Base-by-base conservation (phyloP, 805 yeast species). In the Lipomyces chichibuensis region DNA sequence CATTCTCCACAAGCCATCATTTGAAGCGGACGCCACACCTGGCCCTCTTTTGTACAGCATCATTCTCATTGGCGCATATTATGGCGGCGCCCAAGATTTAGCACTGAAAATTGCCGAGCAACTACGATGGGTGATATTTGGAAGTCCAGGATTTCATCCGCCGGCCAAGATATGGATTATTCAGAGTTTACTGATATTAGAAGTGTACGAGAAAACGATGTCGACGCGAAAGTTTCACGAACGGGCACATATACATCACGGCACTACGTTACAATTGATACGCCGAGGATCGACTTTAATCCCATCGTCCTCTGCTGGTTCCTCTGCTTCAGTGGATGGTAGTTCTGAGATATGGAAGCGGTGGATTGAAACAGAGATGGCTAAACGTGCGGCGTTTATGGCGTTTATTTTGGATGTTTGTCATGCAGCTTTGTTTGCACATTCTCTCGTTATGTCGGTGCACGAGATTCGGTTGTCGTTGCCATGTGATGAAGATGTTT, bases 171-270 rank as follows among this genome's bases (percentile, higher is more conserved):
- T 89, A 8, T 91, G 93, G 88, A 85, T 91, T 9, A 81, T 92
- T 59, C 97, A 92, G 76, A 82, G 91, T 71, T 80, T 91, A 69
- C 77, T 89, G 64, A 75, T 92, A 69, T 76, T 92, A n/a, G 97
- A 91, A 74, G 87, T 88, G 78, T 88, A 86, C 74, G 97, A 91
- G 75, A 90, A 91, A 78, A 84, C 88, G 67, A 87, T 89, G 71
- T 81, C 91, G 0, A 84, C 85, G 57, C 80, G 97, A 72, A 79
- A 80, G 53, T 77, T 90, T 72, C 97, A 91, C 75, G 97, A 91
- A 77, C 78, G 97, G 59, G 90, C 91, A 0, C 94, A 89, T 76
- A 79, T 92, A 25, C 96, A 92, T 75, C 97, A 91, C 76, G 97
- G 95, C 3, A 89, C 96, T 0, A 87, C 93, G 0, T 87, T 91